Evolutionary conservation across 495 filamentous ascomycete species (phyloP), one percentile per base, ranked within the genome.

Genomic region (Podospora bellae-mahoneyi): DNA sequence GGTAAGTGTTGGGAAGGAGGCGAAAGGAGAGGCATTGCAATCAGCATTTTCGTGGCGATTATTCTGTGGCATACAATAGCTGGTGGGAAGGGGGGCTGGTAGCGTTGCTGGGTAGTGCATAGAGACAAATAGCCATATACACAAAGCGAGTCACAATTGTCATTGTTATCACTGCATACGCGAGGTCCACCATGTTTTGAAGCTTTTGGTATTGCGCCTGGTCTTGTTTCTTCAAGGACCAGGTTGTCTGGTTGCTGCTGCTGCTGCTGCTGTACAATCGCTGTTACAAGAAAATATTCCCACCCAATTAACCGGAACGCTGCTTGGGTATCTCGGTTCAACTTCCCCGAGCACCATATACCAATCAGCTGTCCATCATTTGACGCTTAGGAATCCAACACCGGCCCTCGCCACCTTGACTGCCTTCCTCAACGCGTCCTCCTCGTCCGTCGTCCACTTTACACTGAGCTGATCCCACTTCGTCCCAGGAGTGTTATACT

Each of bases 361-460:
- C 23, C 23, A 23, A 23, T 10, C 39, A 48, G 15, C 2, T 3
- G 9, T 48, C 9, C 15, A 5, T 58, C 68, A 84, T 77, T 94
- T 97, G 27, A 97, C 88, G 65, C 83, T 85, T 74, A 97, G 82
- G 72, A 98, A 96, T 5, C 89, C 93, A 65, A 96, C 83, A 1
- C 94, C 93, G 34, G 89, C 80, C 53, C 93, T 85, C 0, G 94
- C 93, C 54, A 80, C 79, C 67, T 83, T 81, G 66, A 88, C 87
- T 0, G 93, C 94, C 72, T 80, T 84, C 75, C 85, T 89, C 71
- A 97, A 76, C 54, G 85, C 87, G 78, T 96, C 91, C 39, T 93
- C 90, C 76, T 98, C 94, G 4, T 73, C 80, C 76, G 97, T 93
- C 13, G 94, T 97, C 94, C 94, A 98, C 77, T 93, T 88, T 32